phyloP scores from a whole-genome alignment of 1,284 basidiomycete genomes.

The Fomitopsis pinicola region DNA sequence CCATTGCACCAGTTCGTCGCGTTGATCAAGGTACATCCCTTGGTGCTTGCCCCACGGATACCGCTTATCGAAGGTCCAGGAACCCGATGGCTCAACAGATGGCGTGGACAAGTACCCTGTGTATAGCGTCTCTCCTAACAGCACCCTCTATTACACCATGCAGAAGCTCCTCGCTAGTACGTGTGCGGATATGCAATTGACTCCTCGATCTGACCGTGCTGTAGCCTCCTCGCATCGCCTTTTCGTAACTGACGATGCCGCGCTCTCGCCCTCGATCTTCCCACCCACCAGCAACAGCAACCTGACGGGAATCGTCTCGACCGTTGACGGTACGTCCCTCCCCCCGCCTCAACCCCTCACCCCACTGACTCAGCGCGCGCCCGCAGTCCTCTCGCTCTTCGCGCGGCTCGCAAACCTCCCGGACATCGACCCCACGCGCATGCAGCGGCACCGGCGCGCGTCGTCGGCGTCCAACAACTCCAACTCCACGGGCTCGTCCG shows the following conservation, averaged over 20 bases:
- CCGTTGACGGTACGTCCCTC: constrained; percentile 67
- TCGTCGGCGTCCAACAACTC: constrained; percentile 60
- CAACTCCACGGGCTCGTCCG: constrained; percentile 19
- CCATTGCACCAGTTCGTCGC: constrained; percentile 65
- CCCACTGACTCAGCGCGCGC: not conserved
- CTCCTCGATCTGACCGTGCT: not conserved
- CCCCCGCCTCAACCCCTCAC: not conserved
- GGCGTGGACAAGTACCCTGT: constrained; percentile 77
- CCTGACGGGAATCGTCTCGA: constrained; percentile 69
- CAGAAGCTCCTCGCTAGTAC: constrained; percentile 75
- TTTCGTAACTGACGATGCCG: constrained; percentile 64
- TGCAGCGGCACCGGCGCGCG: constrained; percentile 69
- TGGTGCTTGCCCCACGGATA: not conserved
- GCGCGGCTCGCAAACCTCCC: constrained; percentile 65
- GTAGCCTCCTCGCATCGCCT: constrained; percentile 71
- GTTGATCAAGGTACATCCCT: constrained; percentile 53
- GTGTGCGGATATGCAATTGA: constrained; percentile 21
- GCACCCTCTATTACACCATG: constrained; percentile 60
- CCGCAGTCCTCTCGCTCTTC: constrained; percentile 66
- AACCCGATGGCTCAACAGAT: constrained; percentile 63
- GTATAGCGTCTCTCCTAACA: constrained; percentile 64
- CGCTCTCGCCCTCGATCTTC: constrained; percentile 33
- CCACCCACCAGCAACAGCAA: constrained; percentile 40
- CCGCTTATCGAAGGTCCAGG: constrained; percentile 31
- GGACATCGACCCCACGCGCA: constrained; percentile 66